Evolutionary conservation across 148 eudicot genomes (phyloP).

Genomic region (Polygonum aviculare): DNA sequence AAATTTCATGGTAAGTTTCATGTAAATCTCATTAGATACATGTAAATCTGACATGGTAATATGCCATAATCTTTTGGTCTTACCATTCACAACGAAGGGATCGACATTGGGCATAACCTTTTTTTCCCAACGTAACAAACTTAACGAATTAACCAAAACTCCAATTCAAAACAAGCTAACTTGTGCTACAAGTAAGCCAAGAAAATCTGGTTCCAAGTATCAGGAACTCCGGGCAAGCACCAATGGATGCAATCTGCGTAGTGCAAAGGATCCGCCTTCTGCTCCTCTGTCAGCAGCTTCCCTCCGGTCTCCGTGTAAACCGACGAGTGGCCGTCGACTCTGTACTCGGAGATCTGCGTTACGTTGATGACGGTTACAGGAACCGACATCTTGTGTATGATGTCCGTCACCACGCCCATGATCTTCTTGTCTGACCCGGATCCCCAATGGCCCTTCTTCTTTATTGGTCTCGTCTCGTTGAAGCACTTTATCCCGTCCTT

Average conservation of each 20-base stretch:
- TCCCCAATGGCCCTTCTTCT: slow-evolving; percentile 39
- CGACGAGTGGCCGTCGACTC: slow-evolving; percentile 49
- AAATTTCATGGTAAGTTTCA: no score
- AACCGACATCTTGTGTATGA: slow-evolving; percentile 40
- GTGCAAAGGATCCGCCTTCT: slow-evolving; percentile 36
- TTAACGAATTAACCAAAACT: background rate
- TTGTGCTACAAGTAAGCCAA: slow-evolving; percentile 29
- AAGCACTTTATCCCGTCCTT: slow-evolving; percentile 41
- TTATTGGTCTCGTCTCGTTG: slow-evolving; percentile 53
- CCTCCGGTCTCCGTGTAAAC: slow-evolving; percentile 41
- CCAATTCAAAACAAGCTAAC: background rate
- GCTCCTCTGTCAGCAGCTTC: slow-evolving; percentile 34
- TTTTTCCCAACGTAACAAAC: background rate
- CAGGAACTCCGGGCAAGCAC: slow-evolving; percentile 76
- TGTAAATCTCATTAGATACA: no score
- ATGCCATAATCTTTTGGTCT: no score
- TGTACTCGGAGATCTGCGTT: slow-evolving; percentile 53
- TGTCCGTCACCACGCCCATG: slow-evolving; percentile 37
- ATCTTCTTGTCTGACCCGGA: slow-evolving; percentile 35
- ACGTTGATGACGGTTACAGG: slow-evolving; percentile 43
- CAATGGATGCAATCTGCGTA: slow-evolving; percentile 68
- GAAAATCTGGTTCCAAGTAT: slow-evolving; percentile 57
- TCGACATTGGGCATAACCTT: no score
- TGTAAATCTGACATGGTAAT: no score
- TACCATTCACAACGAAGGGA: no score